phyloP scores from a whole-genome alignment of 2,329 filamentous ascomycete species.

The Parascedosporium putredinis region DNA sequence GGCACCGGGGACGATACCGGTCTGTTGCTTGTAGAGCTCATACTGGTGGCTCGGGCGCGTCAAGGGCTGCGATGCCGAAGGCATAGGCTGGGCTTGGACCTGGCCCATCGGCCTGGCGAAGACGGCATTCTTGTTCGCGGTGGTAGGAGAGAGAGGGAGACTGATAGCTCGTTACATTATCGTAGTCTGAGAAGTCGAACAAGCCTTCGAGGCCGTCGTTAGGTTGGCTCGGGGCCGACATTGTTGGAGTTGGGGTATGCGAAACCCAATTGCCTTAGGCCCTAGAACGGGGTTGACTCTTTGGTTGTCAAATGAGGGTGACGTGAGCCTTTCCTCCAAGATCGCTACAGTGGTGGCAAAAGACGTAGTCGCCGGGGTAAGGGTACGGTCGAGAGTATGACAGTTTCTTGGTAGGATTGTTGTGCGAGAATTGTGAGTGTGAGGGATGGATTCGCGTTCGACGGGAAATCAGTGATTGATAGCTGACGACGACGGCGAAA shows the following conservation, averaged over 20 bases:
- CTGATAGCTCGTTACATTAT: conserved; percentile 44
- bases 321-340: conserved; percentile 3
- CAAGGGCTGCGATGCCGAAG: conserved; percentile 49
- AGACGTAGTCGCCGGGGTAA: background rate
- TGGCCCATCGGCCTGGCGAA: conserved; percentile 38
- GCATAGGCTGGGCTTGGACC: conserved; percentile 41
- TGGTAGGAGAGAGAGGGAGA: conserved; percentile 51
- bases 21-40: conserved; percentile 90
- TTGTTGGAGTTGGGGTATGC: conserved; percentile 14
- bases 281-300: background rate
- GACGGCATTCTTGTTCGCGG: conserved; percentile 43
- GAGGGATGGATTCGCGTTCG: background rate
- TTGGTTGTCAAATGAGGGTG: too few relatives aligned
- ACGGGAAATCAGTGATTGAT: background rate
- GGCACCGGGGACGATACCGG: conserved; percentile 78
- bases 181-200: conserved; percentile 53
- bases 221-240: conserved; percentile 31
- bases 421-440: background rate
- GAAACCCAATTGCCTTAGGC: background rate
- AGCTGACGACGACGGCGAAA: background rate
- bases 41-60: conserved; percentile 88
- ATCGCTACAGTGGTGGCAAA: background rate
- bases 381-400: too few relatives aligned
- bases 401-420: too few relatives aligned
- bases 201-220: conserved; percentile 46